Evolutionary conservation across 139 green algal species (phyloP), one percentile per base, ranked within the genome.

Genomic region (Ostreobium quekettii): DNA sequence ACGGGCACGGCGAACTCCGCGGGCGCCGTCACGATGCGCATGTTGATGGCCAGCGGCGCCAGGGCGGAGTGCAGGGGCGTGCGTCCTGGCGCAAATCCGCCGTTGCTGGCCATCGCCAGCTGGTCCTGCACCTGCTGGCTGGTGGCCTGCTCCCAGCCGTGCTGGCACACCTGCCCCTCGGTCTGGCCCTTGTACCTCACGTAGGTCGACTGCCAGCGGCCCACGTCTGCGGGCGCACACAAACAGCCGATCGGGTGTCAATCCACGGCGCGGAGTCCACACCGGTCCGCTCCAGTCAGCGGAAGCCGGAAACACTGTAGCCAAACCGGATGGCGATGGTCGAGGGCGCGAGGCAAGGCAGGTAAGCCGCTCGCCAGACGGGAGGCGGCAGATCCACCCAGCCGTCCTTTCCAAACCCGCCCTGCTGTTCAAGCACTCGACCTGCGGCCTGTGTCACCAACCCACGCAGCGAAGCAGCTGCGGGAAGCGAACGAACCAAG

Each of bases 1-100:
- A 87, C 82, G 1, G 82, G 82, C 36, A 85, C 70, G 1, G 66
- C 74, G 72, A 83, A 87, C 65, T 87, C 82, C 22, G 82, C 76
- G 3, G 82, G 82, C 24, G 82, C 82, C 37, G 84, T 74, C 24
- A 82, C 66, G 35, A 87, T 78, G 4, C 63, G 64, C 70, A 87
- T 67, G 3, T 28, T 71, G 11, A 87, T 68, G 29, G 32, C 67
- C 1, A 70, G 66, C 0, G 81, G 78, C 1, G 71, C 49, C n/a
- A 74, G 36, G 0, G 46, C 65, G 35, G 65, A 72, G 42, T 74
- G 66, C 30, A 81, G 59, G 28, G 7, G 67, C 67, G 26, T 82
- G 71, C 24, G 77, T 61, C 7, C 46, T 36, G 1, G 74, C n/a
- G n/a, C n/a, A 60, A 30, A 63, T 63, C 19, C 33, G 47, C 33